Base-by-base conservation (phyloP, 352 stramenopile genomes). In the Plasmopara muralis region DNA sequence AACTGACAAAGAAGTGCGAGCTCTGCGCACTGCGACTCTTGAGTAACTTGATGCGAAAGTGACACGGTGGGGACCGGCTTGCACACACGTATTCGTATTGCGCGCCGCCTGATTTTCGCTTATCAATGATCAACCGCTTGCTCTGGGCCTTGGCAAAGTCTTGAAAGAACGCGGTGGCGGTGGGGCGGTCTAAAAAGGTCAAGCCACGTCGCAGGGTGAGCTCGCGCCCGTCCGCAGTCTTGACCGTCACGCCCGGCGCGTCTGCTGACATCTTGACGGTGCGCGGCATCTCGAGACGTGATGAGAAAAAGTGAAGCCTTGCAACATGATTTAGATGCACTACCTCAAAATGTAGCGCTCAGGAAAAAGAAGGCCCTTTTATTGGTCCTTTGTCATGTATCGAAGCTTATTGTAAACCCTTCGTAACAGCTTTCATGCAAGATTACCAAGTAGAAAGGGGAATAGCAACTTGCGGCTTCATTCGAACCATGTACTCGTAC, bases 71-170 rank as follows among this genome's bases (percentile, higher is more conserved):
- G 13, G 43, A 29, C 18, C 53, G 47, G 29, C 64, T 68, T 13
- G 52, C 64, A 42, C 64, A 72, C 5, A 68, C 64, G 42, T 72
- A 72, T 47, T 68, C 60, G 55, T 72, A 72, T 44, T 72, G 64
- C 0, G 64, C 64, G 38, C 64, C 64, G 33, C 64, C 64, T 7
- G 59, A 68, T 43, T 72, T 72, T 20, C 62, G 61, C 55, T 68
- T 68, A 52, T 72, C 68, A 43, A 72, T 72, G 9, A 72, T 48
- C 9, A 72, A 44, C 5, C 64, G 64, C 53, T 72, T 72, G 40
- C 64, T 59, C 52, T 72, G 64, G 18, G 64, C 64, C 50, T 72
- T 72, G 40, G 64, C 64, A 30, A 72, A 72, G 43, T 72, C 64
- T 52, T 72, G 64, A 44, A 72, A 65, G 50, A 72, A 72, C 0